Percentiles rank a stretch among this genome's conserved stretches.
Evolutionary conservation across 75 land plant species (phyloP).

Genomic region (Pinus taeda): DNA sequence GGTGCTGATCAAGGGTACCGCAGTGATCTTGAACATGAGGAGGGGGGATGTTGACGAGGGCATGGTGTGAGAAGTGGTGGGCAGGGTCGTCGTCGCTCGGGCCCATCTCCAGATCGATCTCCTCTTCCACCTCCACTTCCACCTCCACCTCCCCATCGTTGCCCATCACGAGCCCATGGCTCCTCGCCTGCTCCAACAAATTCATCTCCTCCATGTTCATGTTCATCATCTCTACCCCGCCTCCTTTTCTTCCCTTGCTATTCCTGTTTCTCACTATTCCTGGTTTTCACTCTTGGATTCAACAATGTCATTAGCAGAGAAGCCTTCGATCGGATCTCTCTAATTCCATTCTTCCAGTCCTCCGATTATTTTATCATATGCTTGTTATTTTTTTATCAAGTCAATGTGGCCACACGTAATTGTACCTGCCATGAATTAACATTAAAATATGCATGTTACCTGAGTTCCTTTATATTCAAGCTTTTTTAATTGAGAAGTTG

Average conservation of each 20-base stretch:
- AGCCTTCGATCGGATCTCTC: too few relatives aligned
- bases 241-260: neutral
- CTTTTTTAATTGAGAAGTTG: too few relatives aligned
- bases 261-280: too few relatives aligned
- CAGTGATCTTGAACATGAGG: slow-evolving; percentile 52
- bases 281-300: too few relatives aligned
- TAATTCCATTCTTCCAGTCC: too few relatives aligned
- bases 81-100: slow-evolving; percentile 77
- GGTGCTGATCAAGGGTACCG: slow-evolving; percentile 39
- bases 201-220: slow-evolving; percentile 77
- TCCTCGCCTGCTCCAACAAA: slow-evolving; percentile 62
- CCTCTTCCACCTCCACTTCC: slow-evolving; percentile 80
- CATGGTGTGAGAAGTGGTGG: slow-evolving; percentile 28
- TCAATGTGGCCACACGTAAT: too few relatives aligned
- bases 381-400: too few relatives aligned
- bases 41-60: slow-evolving; percentile 47
- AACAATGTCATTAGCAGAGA: too few relatives aligned
- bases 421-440: too few relatives aligned
- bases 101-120: slow-evolving; percentile 93
- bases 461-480: too few relatives aligned
- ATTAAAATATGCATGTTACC: too few relatives aligned
- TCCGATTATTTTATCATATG: too few relatives aligned
- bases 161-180: slow-evolving; percentile 37
- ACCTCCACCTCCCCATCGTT: slow-evolving; percentile 44
- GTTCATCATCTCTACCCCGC: slow-evolving; percentile 49